Evolutionary conservation across 2,329 filamentous ascomycete genomes (phyloP).

Genomic region (Fusarium mangiferae): DNA sequence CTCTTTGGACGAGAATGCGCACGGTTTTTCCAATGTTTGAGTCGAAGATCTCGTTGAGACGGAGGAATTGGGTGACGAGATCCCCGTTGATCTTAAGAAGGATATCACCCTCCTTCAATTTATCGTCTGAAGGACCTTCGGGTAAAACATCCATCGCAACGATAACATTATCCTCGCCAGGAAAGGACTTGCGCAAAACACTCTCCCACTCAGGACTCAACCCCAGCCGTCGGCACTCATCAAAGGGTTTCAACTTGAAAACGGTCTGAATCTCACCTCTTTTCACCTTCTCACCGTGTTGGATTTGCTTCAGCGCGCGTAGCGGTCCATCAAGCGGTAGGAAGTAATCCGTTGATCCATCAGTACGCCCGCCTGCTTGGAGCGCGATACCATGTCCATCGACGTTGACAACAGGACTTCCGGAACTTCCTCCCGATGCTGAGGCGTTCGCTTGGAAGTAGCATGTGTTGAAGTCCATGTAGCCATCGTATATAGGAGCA

Average conservation of each 20-base stretch:
- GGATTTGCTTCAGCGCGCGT: conserved; percentile 86
- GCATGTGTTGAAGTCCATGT: conserved; percentile 94
- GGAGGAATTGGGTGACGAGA: conserved; percentile 90
- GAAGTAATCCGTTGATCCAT: conserved; percentile 98
- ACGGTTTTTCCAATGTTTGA: conserved; percentile 80
- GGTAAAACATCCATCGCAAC: conserved; percentile 95
- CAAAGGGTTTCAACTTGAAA: conserved; percentile 95
- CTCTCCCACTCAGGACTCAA: conserved; percentile 87
- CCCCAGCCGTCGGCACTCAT: conserved; percentile 91
- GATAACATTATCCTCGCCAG: conserved; percentile 94
- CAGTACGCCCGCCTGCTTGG: conserved; percentile 91
- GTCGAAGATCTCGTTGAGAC: conserved; percentile 90
- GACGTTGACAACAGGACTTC: conserved; percentile 95
- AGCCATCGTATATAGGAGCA: conserved; percentile 96
- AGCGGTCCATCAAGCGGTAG: conserved; percentile 89
- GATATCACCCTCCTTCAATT: conserved; percentile 90
- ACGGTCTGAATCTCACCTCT: conserved; percentile 96
- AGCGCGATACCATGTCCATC: conserved; percentile 82
- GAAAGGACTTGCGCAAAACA: conserved; percentile 81
- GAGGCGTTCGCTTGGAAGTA: conserved; percentile 99
- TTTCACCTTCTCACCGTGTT: conserved; percentile 77
- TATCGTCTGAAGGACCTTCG: conserved; percentile 83
- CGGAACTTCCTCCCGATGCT: conserved; percentile 94
- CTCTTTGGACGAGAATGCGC: conserved; percentile 84
- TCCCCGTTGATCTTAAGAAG: conserved; percentile 93